These are phyloP conservation scores for Pseudogymnoascus sp. DNA, from an alignment of 2,329 filamentous ascomycete species.

Conservation along the genomic window DNA sequence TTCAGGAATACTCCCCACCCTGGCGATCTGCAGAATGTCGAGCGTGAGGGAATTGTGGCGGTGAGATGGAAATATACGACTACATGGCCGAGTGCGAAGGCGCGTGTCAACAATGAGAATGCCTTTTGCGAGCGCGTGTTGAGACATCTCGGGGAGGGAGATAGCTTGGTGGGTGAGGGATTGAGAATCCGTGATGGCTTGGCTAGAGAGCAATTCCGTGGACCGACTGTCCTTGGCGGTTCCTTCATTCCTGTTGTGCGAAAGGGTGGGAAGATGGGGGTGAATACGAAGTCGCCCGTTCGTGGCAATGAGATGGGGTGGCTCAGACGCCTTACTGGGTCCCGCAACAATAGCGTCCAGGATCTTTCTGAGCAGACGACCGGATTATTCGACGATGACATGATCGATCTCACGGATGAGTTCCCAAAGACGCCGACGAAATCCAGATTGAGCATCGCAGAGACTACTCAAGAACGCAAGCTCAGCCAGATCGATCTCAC, in stretches of 20 bases:
- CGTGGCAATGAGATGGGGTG: not conserved
- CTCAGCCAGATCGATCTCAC: constrained; percentile 12
- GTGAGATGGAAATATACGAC: constrained; percentile 43
- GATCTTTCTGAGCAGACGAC: not conserved
- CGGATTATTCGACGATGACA: not conserved
- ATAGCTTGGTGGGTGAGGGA: not conserved
- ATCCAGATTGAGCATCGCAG: constrained; percentile 1
- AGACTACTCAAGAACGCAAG: not conserved
- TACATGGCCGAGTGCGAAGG: constrained; percentile 17
- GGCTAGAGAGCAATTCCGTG: constrained; percentile 31
- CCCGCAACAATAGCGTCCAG: not conserved
- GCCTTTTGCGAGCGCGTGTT: constrained; percentile 17
- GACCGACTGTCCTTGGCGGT: constrained; percentile 33
- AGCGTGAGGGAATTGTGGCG: constrained; percentile 35
- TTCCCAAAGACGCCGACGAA: not conserved
- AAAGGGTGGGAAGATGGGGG: constrained; percentile 3
- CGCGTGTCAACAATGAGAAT: constrained; percentile 19
- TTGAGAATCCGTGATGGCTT: constrained; percentile 9
- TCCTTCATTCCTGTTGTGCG: constrained; percentile 27
- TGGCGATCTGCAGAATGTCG: constrained; percentile 19
- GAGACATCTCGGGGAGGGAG: constrained; percentile 9
- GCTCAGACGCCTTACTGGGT: not conserved
- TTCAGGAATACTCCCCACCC: constrained; percentile 25
- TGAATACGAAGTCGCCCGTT: not conserved
- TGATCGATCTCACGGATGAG: constrained; percentile 12